Evolutionary conservation across 345 rosid genomes (phyloP).

Genomic region (Clausena lansium): DNA sequence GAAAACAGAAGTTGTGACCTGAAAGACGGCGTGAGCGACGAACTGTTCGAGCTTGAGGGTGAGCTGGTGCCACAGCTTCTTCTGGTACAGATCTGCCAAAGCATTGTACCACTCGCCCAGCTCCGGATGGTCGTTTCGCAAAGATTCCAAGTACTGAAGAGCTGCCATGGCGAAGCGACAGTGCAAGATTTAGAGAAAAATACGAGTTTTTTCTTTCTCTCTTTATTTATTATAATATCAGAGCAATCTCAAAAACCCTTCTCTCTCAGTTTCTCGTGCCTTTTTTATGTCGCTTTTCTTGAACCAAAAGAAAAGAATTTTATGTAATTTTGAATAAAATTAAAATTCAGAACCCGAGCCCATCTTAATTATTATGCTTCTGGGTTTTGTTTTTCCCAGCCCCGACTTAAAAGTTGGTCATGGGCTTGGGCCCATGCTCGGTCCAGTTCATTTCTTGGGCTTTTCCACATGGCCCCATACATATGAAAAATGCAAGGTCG

Average conservation of each 20-base stretch:
- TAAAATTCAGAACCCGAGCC: neutral
- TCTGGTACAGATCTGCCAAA: conserved; percentile 92
- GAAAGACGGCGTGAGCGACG: conserved; percentile 77
- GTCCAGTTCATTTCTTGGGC: no score
- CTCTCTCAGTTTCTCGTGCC: neutral
- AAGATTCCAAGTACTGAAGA: conserved; percentile 76
- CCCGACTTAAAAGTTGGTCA: neutral
- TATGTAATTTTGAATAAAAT: neutral
- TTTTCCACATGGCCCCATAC: no score
- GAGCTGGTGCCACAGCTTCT: conserved; percentile 99
- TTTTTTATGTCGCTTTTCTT: conserved; percentile 9
- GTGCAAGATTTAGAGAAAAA: no score
- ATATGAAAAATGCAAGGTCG: no score
- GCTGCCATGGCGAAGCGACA: conserved; percentile 65
- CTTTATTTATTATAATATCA: neutral
- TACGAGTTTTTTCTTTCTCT: neutral
- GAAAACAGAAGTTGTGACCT: conserved; percentile 40
- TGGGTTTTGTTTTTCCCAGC: no score
- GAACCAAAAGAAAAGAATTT: conserved; percentile 23
- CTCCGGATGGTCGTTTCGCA: conserved; percentile 71
- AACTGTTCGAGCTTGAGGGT: conserved; percentile 97
- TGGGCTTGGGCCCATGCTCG: neutral
- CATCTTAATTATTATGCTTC: neutral
- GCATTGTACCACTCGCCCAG: conserved; percentile 89
- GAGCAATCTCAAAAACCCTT: conserved; percentile 7